A percentile compares a stretch with the other conserved stretches of the same genome.
Evolutionary conservation across 257 asterid species (phyloP).

Genomic region (Verbena officinalis): DNA sequence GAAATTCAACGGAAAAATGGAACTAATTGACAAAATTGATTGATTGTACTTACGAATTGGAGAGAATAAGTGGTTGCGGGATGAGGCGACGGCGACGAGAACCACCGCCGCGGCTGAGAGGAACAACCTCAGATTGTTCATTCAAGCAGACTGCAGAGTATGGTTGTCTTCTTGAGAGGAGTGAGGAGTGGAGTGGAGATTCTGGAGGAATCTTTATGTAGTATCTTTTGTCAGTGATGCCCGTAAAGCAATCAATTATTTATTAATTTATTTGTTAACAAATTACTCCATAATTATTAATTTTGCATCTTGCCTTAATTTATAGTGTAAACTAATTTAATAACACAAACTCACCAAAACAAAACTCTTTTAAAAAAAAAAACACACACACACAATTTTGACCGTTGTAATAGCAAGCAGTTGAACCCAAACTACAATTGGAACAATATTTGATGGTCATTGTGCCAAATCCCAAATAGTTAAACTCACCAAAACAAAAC

Average conservation of each 20-base stretch:
- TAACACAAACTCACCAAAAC: too few relatives aligned
- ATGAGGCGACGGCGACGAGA: constrained; percentile 40
- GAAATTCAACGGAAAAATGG: background rate
- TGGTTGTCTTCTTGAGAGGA: background rate
- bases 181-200: background rate
- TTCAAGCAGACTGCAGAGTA: constrained; percentile 9
- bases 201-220: background rate
- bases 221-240: background rate
- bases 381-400: too few relatives aligned
- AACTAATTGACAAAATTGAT: background rate
- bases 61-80: constrained; percentile 18
- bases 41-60: constrained; percentile 26
- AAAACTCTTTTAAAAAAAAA: too few relatives aligned
- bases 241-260: background rate
- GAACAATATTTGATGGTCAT: too few relatives aligned
- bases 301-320: too few relatives aligned
- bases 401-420: too few relatives aligned
- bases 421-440: too few relatives aligned
- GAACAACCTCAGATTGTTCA: constrained; percentile 33
- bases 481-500: too few relatives aligned
- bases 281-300: too few relatives aligned
- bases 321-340: too few relatives aligned
- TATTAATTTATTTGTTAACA: too few relatives aligned
- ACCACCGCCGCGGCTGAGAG: constrained; percentile 46
- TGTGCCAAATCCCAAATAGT: too few relatives aligned